These are phyloP conservation scores for Colletotrichum trifolii DNA, from an alignment of 2,329 filamentous ascomycete species.

Conservation along the genomic window DNA sequence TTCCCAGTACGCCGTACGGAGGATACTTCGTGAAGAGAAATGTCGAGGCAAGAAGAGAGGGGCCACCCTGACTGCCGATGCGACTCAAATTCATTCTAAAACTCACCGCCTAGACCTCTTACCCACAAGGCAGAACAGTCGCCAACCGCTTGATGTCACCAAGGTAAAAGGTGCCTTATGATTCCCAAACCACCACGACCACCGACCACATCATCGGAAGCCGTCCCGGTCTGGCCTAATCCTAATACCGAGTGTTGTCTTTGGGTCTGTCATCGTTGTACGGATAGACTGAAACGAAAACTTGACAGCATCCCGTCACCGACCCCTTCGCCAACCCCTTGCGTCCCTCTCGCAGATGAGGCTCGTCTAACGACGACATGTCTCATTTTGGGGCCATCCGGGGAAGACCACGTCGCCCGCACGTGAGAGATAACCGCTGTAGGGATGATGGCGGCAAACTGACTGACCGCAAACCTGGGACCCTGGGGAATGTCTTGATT, in stretches of 20 bases:
- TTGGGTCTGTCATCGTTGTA: background rate
- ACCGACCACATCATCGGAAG: background rate
- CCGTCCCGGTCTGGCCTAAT: background rate
- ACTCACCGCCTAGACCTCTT: conserved; percentile 29
- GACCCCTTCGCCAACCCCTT: conserved; percentile 6
- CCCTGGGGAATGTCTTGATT: conserved; percentile 5
- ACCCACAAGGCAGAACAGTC: conserved; percentile 18
- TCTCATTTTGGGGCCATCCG: conserved; percentile 31
- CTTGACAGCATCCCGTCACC: conserved; percentile 2
- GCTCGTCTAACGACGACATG: conserved; percentile 28
- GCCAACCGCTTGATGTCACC: background rate
- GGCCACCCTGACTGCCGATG: conserved; percentile 21
- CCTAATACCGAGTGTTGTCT: background rate
- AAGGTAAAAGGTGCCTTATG: background rate
- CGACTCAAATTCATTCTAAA: conserved; percentile 22
- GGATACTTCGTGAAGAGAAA: background rate
- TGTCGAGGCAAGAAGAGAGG: background rate
- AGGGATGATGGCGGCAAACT: conserved; percentile 30
- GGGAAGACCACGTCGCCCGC: conserved; percentile 33
- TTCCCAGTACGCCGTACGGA: too few relatives aligned
- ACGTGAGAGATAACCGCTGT: conserved; percentile 27
- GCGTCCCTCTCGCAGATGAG: conserved; percentile 23
- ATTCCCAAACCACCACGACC: background rate
- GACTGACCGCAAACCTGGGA: conserved; percentile 11
- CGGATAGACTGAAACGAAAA: conserved; percentile 19